Percentiles rank a stretch among this genome's conserved stretches.
These are phyloP conservation scores for Rostrohypoxylon terebratum DNA, from an alignment of 495 filamentous ascomycete genomes.

Conservation along the genomic window DNA sequence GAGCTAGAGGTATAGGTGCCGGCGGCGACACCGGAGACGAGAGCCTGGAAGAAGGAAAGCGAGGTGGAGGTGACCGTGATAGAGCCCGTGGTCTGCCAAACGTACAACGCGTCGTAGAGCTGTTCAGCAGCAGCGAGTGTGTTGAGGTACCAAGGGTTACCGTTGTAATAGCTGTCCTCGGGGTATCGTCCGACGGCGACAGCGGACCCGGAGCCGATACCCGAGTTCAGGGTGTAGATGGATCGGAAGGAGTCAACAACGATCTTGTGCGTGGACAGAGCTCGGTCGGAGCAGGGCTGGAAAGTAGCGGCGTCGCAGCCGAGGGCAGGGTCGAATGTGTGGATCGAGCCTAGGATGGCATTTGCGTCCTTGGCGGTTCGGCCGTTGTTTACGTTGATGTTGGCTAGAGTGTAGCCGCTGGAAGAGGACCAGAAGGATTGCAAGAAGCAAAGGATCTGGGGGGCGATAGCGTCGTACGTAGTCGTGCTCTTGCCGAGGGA, in stretches of 20 bases:
- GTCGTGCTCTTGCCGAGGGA: constrained; percentile 57
- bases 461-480: constrained; percentile 65
- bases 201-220: constrained; percentile 60
- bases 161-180: constrained; percentile 75
- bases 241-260: constrained; percentile 72
- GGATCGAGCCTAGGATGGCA: constrained; percentile 70
- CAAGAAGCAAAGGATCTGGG: constrained; percentile 70
- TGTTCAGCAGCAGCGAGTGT: constrained; percentile 74
- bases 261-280: constrained; percentile 73
- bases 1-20: constrained; percentile 64
- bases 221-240: constrained; percentile 69
- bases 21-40: constrained; percentile 59
- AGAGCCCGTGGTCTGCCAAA: constrained; percentile 66
- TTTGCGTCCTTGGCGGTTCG: constrained; percentile 72
- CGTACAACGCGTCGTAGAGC: constrained; percentile 72
- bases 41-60: constrained; percentile 68
- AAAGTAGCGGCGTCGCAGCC: constrained; percentile 69
- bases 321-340: constrained; percentile 70
- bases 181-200: constrained; percentile 76
- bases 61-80: constrained; percentile 65
- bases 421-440: constrained; percentile 71
- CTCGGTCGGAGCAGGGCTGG: constrained; percentile 72
- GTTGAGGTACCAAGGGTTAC: constrained; percentile 75
- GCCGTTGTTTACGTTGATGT: constrained; percentile 61
- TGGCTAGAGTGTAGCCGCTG: constrained; percentile 68